A percentile compares a stretch with the other conserved stretches of the same genome.
phyloP scores from a whole-genome alignment of 495 filamentous ascomycete genomes.

The Annulohypoxylon moriforme region DNA sequence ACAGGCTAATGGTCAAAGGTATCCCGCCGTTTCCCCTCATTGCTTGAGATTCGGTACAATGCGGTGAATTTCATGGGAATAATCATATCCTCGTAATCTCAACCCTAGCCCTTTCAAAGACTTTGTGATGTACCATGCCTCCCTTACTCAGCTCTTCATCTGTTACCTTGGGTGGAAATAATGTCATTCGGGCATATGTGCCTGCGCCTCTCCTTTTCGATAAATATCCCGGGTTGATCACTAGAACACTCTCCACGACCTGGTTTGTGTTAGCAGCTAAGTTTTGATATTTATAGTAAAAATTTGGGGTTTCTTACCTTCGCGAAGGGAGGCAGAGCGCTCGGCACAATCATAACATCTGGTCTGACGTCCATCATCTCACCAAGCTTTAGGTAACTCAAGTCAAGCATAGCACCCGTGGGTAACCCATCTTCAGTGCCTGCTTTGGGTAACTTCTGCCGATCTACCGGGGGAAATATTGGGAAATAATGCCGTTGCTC shows the following conservation, averaged over 20 bases:
- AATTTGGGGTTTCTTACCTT: slow-evolving; percentile 69
- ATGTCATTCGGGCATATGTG: slow-evolving; percentile 79
- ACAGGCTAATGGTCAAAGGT: not conserved
- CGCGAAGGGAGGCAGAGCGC: slow-evolving; percentile 83
- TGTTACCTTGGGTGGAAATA: slow-evolving; percentile 70
- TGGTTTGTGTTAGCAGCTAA: slow-evolving; percentile 49
- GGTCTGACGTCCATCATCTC: slow-evolving; percentile 88
- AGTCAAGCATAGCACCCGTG: slow-evolving; percentile 79
- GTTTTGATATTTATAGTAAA: not conserved
- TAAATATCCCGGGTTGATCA: slow-evolving; percentile 88
- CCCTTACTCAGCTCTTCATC: slow-evolving; percentile 67
- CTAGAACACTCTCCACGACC: slow-evolving; percentile 86
- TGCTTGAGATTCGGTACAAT: not conserved
- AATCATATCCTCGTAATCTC: slow-evolving; percentile 81
- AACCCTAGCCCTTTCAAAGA: slow-evolving; percentile 85
- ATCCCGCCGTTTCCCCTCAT: not conserved
- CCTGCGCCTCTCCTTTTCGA: slow-evolving; percentile 84
- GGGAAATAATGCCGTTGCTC: slow-evolving; percentile 92
- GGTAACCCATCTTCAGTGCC: slow-evolving; percentile 67
- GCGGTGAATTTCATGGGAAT: not conserved
- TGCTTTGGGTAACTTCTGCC: slow-evolving; percentile 72
- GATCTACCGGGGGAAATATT: slow-evolving; percentile 80
- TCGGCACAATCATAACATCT: slow-evolving; percentile 87
- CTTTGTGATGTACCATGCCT: slow-evolving; percentile 72
- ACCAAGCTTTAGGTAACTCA: slow-evolving; percentile 86